A percentile compares a stretch with the other conserved stretches of the same genome.
Conservation (phyloP, 2,329 filamentous ascomycete species). For the Incumbomyces delicatus region DNA sequence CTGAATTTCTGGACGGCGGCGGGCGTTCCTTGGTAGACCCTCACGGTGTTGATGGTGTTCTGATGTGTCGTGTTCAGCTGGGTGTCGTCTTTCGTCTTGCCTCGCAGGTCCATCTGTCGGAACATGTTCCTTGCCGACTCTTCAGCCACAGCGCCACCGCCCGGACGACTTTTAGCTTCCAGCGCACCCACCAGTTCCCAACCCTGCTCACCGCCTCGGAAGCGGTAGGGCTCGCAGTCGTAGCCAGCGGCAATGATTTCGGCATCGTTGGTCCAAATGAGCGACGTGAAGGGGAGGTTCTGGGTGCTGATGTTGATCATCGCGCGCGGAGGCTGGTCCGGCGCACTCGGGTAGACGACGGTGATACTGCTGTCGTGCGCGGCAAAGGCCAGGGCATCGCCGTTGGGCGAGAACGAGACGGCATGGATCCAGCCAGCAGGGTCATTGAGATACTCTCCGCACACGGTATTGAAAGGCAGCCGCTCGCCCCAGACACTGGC, state of each 20-base stretch:
- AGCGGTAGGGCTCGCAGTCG: constrained; percentile 77
- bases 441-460: constrained; percentile 91
- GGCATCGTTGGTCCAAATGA: constrained; percentile 83
- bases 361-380: constrained; percentile 95
- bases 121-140: constrained; percentile 98
- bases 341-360: constrained; percentile 84
- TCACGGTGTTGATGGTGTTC: constrained; percentile 83
- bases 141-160: constrained; percentile 57
- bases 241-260: constrained; percentile 88
- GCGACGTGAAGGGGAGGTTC: constrained; percentile 79
- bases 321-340: constrained; percentile 83
- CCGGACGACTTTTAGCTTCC: constrained; percentile 60
- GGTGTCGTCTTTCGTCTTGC: constrained; percentile 82
- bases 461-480: constrained; percentile 95
- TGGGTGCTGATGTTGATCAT: constrained; percentile 84
- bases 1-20: constrained; percentile 68
- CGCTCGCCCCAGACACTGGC: constrained; percentile 89
- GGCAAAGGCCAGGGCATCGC: constrained; percentile 85
- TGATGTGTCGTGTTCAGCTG: constrained; percentile 93
- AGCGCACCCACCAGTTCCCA: constrained; percentile 79
- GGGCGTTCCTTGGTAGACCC: constrained; percentile 60
- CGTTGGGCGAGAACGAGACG: constrained; percentile 84
- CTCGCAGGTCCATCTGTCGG: constrained; percentile 95
- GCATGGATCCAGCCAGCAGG: constrained; percentile 95
- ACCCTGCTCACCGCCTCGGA: constrained; percentile 65